phyloP scores from a whole-genome alignment of 495 filamentous ascomycete genomes.

The Daldinia vernicosa region DNA sequence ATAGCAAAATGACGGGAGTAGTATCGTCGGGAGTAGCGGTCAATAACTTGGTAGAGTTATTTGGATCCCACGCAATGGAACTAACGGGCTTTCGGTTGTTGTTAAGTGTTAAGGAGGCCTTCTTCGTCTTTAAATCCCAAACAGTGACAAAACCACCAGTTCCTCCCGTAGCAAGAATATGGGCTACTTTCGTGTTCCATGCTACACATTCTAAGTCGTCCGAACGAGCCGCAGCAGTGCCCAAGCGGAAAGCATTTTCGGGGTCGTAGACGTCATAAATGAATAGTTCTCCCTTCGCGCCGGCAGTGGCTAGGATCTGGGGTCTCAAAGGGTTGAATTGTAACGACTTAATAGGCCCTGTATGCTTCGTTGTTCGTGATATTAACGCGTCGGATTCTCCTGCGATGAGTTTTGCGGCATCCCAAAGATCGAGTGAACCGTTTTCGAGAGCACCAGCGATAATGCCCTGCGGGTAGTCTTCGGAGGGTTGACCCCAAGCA shows the following conservation, averaged over 20 bases:
- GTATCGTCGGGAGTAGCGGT: constrained; percentile 93
- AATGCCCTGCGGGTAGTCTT: constrained; percentile 79
- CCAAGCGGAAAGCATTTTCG: constrained; percentile 85
- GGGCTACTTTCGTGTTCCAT: constrained; percentile 98
- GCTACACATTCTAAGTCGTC: constrained; percentile 96
- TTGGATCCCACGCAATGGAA: constrained; percentile 96
- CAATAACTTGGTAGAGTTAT: constrained; percentile 89
- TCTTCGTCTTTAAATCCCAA: constrained; percentile 98
- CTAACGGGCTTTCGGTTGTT: constrained; percentile 95
- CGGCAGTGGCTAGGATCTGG: constrained; percentile 90
- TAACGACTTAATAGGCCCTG: constrained; percentile 89
- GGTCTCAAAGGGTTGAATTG: constrained; percentile 97
- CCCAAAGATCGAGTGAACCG: constrained; percentile 95
- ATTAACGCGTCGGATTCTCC: constrained; percentile 78
- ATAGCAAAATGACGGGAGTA: constrained; percentile 86
- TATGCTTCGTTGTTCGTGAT: constrained; percentile 91
- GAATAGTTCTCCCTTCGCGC: constrained; percentile 94
- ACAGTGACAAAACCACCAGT: constrained; percentile 96
- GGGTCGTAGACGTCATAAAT: constrained; percentile 93
- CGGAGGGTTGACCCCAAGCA: constrained; percentile 85
- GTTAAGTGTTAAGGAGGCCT: constrained; percentile 93
- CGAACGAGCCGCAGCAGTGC: constrained; percentile 83
- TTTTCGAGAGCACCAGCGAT: constrained; percentile 96
- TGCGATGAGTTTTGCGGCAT: constrained; percentile 83
- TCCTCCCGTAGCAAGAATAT: constrained; percentile 95